Base-by-base conservation (phyloP, 164 flowering plant species). In the Magnolia officinalis region DNA sequence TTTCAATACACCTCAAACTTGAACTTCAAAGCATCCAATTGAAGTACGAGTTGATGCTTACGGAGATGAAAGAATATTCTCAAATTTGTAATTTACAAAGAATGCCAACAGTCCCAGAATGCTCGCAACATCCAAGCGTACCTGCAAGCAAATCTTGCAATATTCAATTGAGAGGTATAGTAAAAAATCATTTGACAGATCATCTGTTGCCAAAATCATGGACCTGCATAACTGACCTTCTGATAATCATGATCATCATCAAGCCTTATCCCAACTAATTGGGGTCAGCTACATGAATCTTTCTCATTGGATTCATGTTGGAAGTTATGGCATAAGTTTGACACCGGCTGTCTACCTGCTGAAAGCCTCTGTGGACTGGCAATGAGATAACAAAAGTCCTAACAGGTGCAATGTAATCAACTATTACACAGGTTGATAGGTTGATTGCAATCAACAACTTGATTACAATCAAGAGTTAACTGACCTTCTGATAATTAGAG, bases 61-160 rank as follows among this genome's bases (percentile, higher is more conserved):
- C 99, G 98, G 99, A 65, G 98, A 95, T 69, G 91, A 87, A 74
- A 76, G 77, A 69, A 95, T 88, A 82, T 92, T 79, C 88, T 90
- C 98, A 82, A 95, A 93, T 83, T 88, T 96, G 89, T 96, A 91
- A 81, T 94, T 96, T 50, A 96, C 88, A 83, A 92, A 76, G 87
- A 80, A 96, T 68, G 99, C 99, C 79, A 85, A 79, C 71, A 96
- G 96, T 50, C 99, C 99, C 87, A 91, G 74, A 74, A 90, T 86
- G 69, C 95, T 81, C 61, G 99, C 95, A 78, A 78, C 76, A 83
- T 96, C 99, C 87, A 96, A 83, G 83, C 98, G 95, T 70, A 96
- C 94, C 99, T 96, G 78, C 85, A 79, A 61, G 49, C 55, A 23
- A 78, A 74, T 52, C 65, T 75, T 23, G 80, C 63, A 77, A n/a